Base-by-base conservation (phyloP, 768 basidiomycete species). In the Russula dissimulans region DNA sequence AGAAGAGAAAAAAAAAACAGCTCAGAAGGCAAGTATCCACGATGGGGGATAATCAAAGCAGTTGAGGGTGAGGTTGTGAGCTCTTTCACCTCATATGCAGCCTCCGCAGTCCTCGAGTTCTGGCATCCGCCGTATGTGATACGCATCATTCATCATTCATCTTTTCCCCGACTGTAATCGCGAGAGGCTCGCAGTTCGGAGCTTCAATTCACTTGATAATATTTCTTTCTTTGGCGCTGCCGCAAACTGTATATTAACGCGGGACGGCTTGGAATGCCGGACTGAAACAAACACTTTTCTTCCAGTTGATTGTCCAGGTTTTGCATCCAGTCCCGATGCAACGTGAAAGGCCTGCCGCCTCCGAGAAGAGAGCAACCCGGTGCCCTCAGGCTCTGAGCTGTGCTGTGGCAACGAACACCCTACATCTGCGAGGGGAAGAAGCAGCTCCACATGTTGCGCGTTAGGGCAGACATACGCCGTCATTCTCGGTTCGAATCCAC, bases 11-110 rank as follows among this genome's bases (percentile, higher is more conserved):
- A 57, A 62, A 42, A 54, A 62, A 62, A 41, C 61, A 57, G 32
- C 41, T 53, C 14, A 53, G 61, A 62, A 62, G 60, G 22, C 45
- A 34, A 41, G 61, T 52, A 48, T 36, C 49, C 44, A 46, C 55
- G 18, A 55, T 17, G 31, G 52, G 26, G 34, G n/a, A 52, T 15
- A 55, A 48, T 9, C 42, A 29, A 43, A 7, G 22, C 42, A 12
- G 32, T 22, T 29, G 4, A 29, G 39, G 38, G 22, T 31, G 3
- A 31, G 8, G 34, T 31, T n/a, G 26, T 18, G 29, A 48, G 17
- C 11, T 26, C 22, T 34, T 50, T 4, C 36, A 10, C 34, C 1
- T 36, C 34, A 47, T 47, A 10, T 17, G n/a, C 29, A 18, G 9
- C 15, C 38, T 26, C 38, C 39, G 39, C 14, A 11, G 14, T 15